These are phyloP conservation scores for Colletotrichum spinosum DNA, from an alignment of 2,329 filamentous ascomycete species.

Conservation along the genomic window DNA sequence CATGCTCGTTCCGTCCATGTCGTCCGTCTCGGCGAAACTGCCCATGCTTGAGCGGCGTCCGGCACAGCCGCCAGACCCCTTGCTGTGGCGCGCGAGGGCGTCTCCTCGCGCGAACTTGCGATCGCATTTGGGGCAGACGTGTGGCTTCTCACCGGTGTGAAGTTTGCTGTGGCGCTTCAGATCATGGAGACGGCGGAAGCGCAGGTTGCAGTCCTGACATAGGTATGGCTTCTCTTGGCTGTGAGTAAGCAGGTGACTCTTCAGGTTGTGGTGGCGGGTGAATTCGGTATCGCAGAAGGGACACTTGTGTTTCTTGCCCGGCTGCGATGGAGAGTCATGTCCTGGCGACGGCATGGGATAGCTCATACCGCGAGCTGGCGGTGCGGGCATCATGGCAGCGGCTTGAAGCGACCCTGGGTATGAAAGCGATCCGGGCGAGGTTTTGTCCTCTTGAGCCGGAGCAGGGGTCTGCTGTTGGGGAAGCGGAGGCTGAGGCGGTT, in stretches of 20 bases:
- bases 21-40: slow-evolving; percentile 83
- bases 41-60: slow-evolving; percentile 89
- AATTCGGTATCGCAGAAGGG: slow-evolving; percentile 97
- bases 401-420: slow-evolving; percentile 65
- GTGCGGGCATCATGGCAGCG: slow-evolving; percentile 55
- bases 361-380: slow-evolving; percentile 65
- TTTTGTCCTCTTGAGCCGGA: slow-evolving; percentile 63
- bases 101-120: slow-evolving; percentile 95
- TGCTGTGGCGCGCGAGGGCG: slow-evolving; percentile 93
- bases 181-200: slow-evolving; percentile 93
- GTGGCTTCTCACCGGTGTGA: slow-evolving; percentile 94
- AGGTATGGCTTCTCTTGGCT: slow-evolving; percentile 98
- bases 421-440: slow-evolving; percentile 62
- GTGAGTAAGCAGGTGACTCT: slow-evolving; percentile 96
- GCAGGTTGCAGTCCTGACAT: slow-evolving; percentile 91
- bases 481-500: slow-evolving; percentile 58
- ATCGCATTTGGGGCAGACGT: slow-evolving; percentile 94
- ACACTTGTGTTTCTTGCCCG: slow-evolving; percentile 92
- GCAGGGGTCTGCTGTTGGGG: slow-evolving; percentile 51
- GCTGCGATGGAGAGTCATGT: slow-evolving; percentile 64
- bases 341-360: slow-evolving; percentile 63
- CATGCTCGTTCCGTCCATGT: slow-evolving; percentile 67
- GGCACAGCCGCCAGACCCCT: slow-evolving; percentile 94
- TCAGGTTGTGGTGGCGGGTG: slow-evolving; percentile 96
- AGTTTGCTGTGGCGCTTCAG: slow-evolving; percentile 96